Percentiles rank a stretch among this genome's conserved stretches.
These are phyloP conservation scores for Biancaea sappan DNA, from an alignment of 306 rosid species.

Conservation along the genomic window DNA sequence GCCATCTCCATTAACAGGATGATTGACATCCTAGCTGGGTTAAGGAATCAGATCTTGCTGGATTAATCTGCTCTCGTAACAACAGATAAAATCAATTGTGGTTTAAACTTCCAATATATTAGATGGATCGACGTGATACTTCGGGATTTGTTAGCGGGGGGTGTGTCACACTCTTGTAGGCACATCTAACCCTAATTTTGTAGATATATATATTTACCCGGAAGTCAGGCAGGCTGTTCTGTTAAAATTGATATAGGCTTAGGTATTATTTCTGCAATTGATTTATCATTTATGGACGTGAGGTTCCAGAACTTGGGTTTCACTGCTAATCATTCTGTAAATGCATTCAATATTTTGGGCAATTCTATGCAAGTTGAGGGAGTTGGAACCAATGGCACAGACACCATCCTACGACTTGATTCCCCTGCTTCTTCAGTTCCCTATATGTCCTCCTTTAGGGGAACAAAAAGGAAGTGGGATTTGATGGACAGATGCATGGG, in stretches of 20 bases:
- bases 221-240: conserved; percentile 62
- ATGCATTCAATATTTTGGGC: conserved; percentile 54
- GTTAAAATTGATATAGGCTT: conserved; percentile 35
- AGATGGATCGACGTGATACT: conserved; percentile 95
- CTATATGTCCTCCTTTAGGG: conserved; percentile 43
- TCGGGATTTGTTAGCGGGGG: conserved; percentile 99
- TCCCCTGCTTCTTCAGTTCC: conserved; percentile 53
- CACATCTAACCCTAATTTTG: conserved; percentile 60
- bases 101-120: conserved; percentile 38
- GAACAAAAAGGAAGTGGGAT: conserved; percentile 71
- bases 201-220: conserved; percentile 44
- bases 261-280: conserved; percentile 32
- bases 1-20: conserved; percentile 58
- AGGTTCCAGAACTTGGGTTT: conserved; percentile 55
- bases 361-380: conserved; percentile 46
- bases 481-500: conserved; percentile 46
- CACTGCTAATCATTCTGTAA: conserved; percentile 48
- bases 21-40: conserved; percentile 40
- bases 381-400: conserved; percentile 42
- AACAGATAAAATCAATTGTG: conserved; percentile 44
- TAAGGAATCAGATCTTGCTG: conserved; percentile 40
- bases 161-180: conserved; percentile 52
- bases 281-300: conserved; percentile 55
- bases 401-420: conserved; percentile 61
- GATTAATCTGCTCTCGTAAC: conserved; percentile 45